Conservation (phyloP, 2,329 filamentous ascomycete genomes). For the Fusarium sp. region DNA sequence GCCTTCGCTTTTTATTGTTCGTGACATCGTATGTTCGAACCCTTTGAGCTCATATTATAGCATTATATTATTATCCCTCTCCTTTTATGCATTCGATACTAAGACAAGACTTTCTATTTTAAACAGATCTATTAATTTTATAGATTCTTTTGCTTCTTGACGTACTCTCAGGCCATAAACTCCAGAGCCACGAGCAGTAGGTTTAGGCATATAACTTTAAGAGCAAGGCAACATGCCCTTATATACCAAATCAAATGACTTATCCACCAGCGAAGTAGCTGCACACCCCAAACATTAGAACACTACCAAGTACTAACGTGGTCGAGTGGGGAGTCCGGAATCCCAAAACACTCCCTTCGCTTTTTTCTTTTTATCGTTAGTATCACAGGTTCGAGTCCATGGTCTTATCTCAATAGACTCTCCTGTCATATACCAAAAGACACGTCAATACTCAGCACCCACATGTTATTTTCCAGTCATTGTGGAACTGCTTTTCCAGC, state of each 20-base stretch:
- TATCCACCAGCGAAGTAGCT: slow-evolving; percentile 29
- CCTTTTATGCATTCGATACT: accelerated
- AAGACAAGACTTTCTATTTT: accelerated
- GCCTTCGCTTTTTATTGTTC: background rate
- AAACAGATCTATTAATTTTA: accelerated
- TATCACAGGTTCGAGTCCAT: background rate
- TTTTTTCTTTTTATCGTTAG: background rate
- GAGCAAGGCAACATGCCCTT: background rate
- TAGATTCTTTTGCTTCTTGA: accelerated
- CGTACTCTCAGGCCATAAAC: accelerated
- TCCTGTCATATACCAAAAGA: no score
- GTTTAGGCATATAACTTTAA: background rate
- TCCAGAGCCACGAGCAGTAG: background rate
- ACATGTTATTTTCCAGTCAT: no score
- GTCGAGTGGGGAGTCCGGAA: background rate
- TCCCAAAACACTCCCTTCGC: background rate
- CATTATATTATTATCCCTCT: background rate
- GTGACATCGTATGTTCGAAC: background rate
- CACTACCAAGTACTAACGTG: background rate
- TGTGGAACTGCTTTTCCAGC: no score
- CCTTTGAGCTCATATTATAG: background rate
- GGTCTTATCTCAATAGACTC: no score
- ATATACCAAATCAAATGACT: background rate
- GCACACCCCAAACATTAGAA: background rate
- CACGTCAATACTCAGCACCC: no score